Conservation (phyloP, 2,329 filamentous ascomycete genomes). For the Neopestalotiopsis sp. region DNA sequence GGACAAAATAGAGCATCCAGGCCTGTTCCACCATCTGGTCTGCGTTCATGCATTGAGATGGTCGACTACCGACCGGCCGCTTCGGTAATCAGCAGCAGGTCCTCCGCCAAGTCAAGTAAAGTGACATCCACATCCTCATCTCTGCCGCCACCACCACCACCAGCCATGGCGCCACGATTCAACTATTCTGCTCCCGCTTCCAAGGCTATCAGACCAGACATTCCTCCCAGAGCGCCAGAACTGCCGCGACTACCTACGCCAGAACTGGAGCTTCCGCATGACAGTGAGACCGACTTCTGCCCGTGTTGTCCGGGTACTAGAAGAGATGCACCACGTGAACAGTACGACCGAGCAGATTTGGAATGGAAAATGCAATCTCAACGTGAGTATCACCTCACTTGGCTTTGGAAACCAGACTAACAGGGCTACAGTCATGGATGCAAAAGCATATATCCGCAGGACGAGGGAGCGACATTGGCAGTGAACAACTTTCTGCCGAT, state of each 20-base stretch:
- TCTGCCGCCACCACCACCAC: background rate
- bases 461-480: background rate
- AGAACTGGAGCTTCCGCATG: background rate
- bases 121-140: background rate
- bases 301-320: background rate
- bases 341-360: background rate
- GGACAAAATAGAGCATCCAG: too few relatives aligned
- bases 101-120: too few relatives aligned
- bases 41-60: too few relatives aligned
- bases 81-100: too few relatives aligned
- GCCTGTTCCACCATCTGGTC: too few relatives aligned
- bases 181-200: too few relatives aligned
- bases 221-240: constrained; percentile 4
- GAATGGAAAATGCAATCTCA: background rate
- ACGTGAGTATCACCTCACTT: background rate
- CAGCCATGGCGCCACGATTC: too few relatives aligned
- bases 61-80: too few relatives aligned
- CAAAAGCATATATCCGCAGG: background rate
- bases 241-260: constrained; percentile 3
- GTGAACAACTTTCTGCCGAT: background rate
- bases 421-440: background rate
- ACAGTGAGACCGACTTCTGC: background rate
- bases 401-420: background rate
- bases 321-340: background rate
- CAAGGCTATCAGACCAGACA: background rate